Base-by-base conservation (phyloP, 257 asterid genomes). In the Solanum dulcamara region DNA sequence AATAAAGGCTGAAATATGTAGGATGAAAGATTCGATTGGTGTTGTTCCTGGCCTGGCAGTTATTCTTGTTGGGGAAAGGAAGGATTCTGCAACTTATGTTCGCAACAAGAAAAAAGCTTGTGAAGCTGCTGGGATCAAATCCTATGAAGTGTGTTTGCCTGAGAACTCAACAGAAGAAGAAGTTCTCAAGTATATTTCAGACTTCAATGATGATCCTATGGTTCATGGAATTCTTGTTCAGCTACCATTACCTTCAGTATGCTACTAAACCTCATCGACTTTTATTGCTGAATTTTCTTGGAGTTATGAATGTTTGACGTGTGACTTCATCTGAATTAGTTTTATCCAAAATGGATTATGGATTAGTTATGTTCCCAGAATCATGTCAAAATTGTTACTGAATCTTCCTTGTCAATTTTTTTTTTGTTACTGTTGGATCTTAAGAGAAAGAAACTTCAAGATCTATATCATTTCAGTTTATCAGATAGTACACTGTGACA, bases 201-300 rank as follows among this genome's bases (percentile, higher is more conserved):
- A 83, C 75, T 96, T 92, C 91, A 96, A 96, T 60, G 90, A 92
- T 38, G 97, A 96, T 85, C 95, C 98, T 22, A 88, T 91, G 0
- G 96, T 96, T 84, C 93, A 96, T 87, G 99, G 98, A 75, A 96
- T 96, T 91, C 98, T 96, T 86, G 98, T 96, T 87, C 99, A 96
- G 95, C 87, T 96, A 87, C 99, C 98, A n/a, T 86, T 96, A 64
- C 99, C 99, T 81, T 87, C 94, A 7, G 99, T 96, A 94, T 89
- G 92, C 85, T 85, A 79, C 88, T 46, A 51, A 81, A 33, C 66
- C 15, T 18, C 0, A 0, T 28, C 50, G 85, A 85, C 71, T 83
- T 28, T 71, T 50, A 48, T 38, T 72, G 30, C 50, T 37, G 14
- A 79, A n/a, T 42, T 68, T 10, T 35, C 26, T 84, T 70, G 12